Evolutionary conservation across 768 basidiomycete genomes (phyloP).

Genomic region (Boletus pseudopeckii): DNA sequence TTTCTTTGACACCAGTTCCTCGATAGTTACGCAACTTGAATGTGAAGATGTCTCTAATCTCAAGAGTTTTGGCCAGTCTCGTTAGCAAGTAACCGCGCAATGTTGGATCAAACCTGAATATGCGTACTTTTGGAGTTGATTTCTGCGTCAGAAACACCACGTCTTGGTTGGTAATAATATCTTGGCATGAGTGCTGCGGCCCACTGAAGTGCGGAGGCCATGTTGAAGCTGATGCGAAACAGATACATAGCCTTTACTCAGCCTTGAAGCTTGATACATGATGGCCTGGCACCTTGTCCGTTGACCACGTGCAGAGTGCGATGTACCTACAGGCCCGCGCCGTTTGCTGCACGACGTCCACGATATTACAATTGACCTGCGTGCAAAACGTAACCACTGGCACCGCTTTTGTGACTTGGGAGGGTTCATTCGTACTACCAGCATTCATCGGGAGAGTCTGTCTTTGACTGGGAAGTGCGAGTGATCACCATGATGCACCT

Average conservation of each 20-base stretch:
- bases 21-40: neutral
- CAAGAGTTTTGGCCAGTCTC: neutral
- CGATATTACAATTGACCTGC: neutral
- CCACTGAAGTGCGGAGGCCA: neutral
- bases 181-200: neutral
- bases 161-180: neutral
- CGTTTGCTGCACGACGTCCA: constrained; percentile 2
- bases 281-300: neutral
- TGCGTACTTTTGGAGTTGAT: neutral
- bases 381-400: constrained; percentile 1
- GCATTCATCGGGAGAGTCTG: neutral
- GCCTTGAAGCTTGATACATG: neutral
- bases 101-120: neutral
- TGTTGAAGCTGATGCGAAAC: too few species aligned
- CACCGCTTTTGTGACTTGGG: neutral
- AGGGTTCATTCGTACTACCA: neutral
- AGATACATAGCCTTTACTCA: neutral
- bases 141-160: neutral
- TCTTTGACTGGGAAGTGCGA: neutral
- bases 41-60: neutral
- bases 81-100: neutral
- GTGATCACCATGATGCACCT: neutral
- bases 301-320: neutral
- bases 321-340: neutral
- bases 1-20: neutral